Base-by-base conservation (phyloP, 2,329 filamentous ascomycete genomes). In the Colletotrichum magnum region DNA sequence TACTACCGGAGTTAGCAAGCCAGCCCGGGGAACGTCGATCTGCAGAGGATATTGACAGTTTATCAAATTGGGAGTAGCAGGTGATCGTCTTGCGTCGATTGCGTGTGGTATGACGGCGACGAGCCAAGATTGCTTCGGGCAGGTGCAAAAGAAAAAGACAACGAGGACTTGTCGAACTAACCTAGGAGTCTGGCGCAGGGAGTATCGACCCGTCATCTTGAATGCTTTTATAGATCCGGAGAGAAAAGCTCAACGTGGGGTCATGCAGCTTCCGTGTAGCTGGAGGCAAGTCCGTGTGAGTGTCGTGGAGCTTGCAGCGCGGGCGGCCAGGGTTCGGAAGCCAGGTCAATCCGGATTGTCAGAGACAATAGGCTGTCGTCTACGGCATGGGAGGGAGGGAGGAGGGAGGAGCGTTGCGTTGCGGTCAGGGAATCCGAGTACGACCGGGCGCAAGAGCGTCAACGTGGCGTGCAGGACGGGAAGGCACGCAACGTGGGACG, bases 191-290 rank as follows among this genome's bases (percentile, higher is more conserved):
- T 80, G 77, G 69, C 80, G 76, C 59, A 81, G 70, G 57, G 80
- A 81, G 73, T 81, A 81, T 70, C 80, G 78, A 60, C 74, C 75
- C 48, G 80, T 77, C 80, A 82, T 82, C 32, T 70, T 77, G 73
- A 53, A 50, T 26, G 53, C 21, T 57, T 43, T 60, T 47, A 67
- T 71, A 70, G 60, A 69, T 26, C 18, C 45, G 43, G 41, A 18
- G 41, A 26, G 50, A n/a, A 66, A 51, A 41, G 47, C 54, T 59
- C n/a, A 21, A 59, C 58, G 62, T 59, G 67, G 63, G 61, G 68
- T 59, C 43, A 63, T 72, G 69, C 71, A 69, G 36, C 52, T 66
- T 41, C 71, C 65, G 69, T 72, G 62, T 72, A 72, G 62, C 57
- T 60, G 56, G 28, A 51, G 10, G 10, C 56, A 24, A 58, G 63